Conservation (phyloP, 2,329 filamentous ascomycete genomes). For the Sporothrix inflata region DNA sequence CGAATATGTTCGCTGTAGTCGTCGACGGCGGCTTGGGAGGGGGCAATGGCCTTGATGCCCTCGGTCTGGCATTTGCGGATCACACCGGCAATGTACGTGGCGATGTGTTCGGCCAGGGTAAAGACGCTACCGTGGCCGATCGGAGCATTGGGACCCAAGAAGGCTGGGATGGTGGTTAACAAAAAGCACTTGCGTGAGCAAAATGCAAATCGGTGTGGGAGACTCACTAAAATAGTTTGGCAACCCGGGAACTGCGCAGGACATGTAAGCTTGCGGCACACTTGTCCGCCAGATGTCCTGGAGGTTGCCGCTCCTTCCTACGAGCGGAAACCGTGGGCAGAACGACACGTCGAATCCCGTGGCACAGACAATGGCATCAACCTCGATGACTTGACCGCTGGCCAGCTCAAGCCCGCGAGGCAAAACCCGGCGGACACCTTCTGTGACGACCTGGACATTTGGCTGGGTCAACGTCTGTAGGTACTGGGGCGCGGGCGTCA, state of each 20-base stretch:
- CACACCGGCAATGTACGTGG: slow-evolving; percentile 53
- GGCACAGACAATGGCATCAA: slow-evolving; percentile 62
- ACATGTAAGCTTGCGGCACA: slow-evolving; percentile 56
- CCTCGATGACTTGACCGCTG: slow-evolving; percentile 52
- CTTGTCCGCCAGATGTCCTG: slow-evolving; percentile 52
- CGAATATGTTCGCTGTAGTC: slow-evolving; percentile 56
- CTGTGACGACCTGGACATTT: slow-evolving; percentile 54
- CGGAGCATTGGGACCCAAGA: slow-evolving; percentile 56
- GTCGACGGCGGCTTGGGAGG: slow-evolving; percentile 51
- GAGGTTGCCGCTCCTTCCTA: slow-evolving; percentile 55
- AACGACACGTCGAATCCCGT: slow-evolving; percentile 61
- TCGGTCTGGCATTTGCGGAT: slow-evolving; percentile 56
- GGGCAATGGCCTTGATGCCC: slow-evolving; percentile 51
- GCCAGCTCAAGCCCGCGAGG: slow-evolving; percentile 53
- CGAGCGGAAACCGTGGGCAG: slow-evolving; percentile 54
- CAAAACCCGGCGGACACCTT: slow-evolving; percentile 51
- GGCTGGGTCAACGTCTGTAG: slow-evolving; percentile 50
- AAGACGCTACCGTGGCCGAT: slow-evolving; percentile 57
- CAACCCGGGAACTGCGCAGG: slow-evolving; percentile 54
- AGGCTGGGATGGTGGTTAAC: slow-evolving; percentile 42
- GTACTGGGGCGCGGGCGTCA: slow-evolving; percentile 57
- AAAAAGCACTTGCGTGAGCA: too few species aligned
- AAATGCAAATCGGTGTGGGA: not conserved
- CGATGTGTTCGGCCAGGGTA: slow-evolving; percentile 56
- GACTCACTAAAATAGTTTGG: slow-evolving; percentile 60